Percentiles rank a stretch among this genome's conserved stretches.
phyloP scores from a whole-genome alignment of 2,329 filamentous ascomycete species.

The Didymella arachidicola region DNA sequence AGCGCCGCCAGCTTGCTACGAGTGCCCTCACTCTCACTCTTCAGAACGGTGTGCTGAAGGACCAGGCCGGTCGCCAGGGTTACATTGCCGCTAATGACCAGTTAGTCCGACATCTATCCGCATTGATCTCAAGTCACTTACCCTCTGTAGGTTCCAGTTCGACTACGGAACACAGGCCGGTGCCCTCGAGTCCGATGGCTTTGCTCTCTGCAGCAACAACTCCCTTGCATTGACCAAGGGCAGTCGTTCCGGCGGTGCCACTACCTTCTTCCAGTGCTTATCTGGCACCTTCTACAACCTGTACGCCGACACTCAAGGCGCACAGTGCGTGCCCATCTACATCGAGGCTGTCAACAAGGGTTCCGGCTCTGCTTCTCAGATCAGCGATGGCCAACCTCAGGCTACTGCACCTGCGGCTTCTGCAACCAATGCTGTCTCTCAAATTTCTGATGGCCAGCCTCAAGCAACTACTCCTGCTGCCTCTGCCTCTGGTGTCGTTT shows the following conservation, averaged over 20 bases:
- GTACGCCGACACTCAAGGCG: constrained; percentile 74
- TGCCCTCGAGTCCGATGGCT: constrained; percentile 75
- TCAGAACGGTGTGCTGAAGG: constrained; percentile 68
- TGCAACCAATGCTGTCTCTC: constrained; percentile 21
- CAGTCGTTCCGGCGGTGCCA: constrained; percentile 53
- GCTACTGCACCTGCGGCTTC: constrained; percentile 20
- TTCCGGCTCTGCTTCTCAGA: constrained; percentile 24
- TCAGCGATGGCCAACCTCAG: constrained; percentile 40
- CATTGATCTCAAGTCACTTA: constrained; percentile 10
- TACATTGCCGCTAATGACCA: constrained; percentile 84
- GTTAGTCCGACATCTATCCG: constrained; percentile 30
- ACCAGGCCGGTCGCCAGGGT: constrained; percentile 71
- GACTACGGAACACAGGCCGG: constrained; percentile 64
- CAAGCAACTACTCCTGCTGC: constrained; percentile 27
- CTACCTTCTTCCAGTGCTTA: constrained; percentile 76
- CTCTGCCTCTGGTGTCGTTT: constrained; percentile 21
- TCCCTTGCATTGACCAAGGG: constrained; percentile 69
- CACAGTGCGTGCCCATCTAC: constrained; percentile 66
- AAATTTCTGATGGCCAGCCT: constrained; percentile 34
- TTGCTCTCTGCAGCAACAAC: constrained; percentile 73
- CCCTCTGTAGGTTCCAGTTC: constrained; percentile 50
- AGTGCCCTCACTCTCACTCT: constrained; percentile 68
- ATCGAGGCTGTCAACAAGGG: constrained; percentile 33
- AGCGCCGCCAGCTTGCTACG: constrained; percentile 40
- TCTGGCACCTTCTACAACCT: constrained; percentile 83